A percentile compares a stretch with the other conserved stretches of the same genome.
phyloP scores from a whole-genome alignment of 129 eudicot genomes.

The Saposhnikovia divaricata region DNA sequence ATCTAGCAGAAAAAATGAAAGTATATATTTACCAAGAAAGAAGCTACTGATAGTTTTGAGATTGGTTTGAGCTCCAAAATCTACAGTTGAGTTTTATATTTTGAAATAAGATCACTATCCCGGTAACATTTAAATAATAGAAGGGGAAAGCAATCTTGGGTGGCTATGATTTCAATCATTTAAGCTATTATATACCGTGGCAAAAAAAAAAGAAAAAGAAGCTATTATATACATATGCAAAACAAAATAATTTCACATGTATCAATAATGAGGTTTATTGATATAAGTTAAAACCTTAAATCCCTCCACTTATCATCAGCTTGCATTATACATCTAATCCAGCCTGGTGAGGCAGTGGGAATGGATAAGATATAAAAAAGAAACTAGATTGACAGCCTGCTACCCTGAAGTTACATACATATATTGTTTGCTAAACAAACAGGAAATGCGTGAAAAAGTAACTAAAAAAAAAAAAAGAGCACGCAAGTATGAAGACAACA shows the following conservation, averaged over 20 bases:
- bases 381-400: conserved; percentile 2
- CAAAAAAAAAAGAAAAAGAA: too few relatives aligned
- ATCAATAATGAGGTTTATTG: not conserved
- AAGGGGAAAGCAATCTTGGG: not conserved
- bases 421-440: not conserved
- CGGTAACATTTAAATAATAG: not conserved
- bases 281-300: not conserved
- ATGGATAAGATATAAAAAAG: too few relatives aligned
- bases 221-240: too few relatives aligned
- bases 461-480: too few relatives aligned
- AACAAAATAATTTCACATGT: not conserved
- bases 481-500: too few relatives aligned
- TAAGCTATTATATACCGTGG: too few relatives aligned
- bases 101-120: too few relatives aligned
- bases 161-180: not conserved
- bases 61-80: not conserved
- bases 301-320: not conserved
- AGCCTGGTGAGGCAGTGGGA: too few relatives aligned
- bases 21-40: not conserved
- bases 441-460: not conserved
- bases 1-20: too few relatives aligned
- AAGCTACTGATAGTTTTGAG: not conserved
- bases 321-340: not conserved
- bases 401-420: not conserved
- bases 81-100: not conserved